Conservation (phyloP, 805 yeast species). For the Saccharomycopsis fermentans region DNA sequence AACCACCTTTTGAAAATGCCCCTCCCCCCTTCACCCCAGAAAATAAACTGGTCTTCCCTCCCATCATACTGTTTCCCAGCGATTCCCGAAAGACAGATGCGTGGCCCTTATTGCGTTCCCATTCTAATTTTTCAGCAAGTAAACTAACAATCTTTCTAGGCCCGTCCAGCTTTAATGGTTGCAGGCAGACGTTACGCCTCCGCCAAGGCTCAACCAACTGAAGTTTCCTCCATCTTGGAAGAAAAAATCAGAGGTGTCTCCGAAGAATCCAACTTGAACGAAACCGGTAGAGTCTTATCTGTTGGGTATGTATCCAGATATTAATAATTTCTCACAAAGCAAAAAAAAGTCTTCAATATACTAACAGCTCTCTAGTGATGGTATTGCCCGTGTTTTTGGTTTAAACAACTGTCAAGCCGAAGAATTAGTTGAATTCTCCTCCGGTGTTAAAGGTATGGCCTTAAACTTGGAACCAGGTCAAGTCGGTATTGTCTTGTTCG, state of each 20-base stretch:
- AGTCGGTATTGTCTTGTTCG: slow-evolving; percentile 99
- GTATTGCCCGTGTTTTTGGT: slow-evolving; percentile 99
- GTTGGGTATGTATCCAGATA: slow-evolving; percentile 67
- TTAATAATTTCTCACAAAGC: background rate
- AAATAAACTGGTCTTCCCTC: no score
- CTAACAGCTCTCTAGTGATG: slow-evolving; percentile 68
- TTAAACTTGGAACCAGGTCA: slow-evolving; percentile 99
- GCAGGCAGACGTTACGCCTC: slow-evolving; percentile 83
- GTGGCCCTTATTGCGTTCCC: no score
- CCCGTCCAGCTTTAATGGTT: slow-evolving; percentile 59
- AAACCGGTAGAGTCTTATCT: slow-evolving; percentile 98
- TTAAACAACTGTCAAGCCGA: slow-evolving; percentile 99
- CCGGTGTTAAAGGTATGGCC: slow-evolving; percentile 99
- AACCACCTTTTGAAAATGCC: no score
- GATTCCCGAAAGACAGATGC: no score
- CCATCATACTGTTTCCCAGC: no score
- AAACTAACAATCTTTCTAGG: slow-evolving; percentile 33
- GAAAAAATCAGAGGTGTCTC: slow-evolving; percentile 99
- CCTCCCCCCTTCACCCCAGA: no score
- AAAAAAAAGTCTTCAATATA: slow-evolving; percentile 23
- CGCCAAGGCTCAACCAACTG: slow-evolving; percentile 98
- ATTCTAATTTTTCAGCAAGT: no score
- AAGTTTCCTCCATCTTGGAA: slow-evolving; percentile 97
- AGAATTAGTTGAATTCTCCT: slow-evolving; percentile 97
- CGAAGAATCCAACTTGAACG: slow-evolving; percentile 94